A percentile compares a stretch with the other conserved stretches of the same genome.
Conservation (phyloP, 306 rosid genomes). For the Calophaca sinica region DNA sequence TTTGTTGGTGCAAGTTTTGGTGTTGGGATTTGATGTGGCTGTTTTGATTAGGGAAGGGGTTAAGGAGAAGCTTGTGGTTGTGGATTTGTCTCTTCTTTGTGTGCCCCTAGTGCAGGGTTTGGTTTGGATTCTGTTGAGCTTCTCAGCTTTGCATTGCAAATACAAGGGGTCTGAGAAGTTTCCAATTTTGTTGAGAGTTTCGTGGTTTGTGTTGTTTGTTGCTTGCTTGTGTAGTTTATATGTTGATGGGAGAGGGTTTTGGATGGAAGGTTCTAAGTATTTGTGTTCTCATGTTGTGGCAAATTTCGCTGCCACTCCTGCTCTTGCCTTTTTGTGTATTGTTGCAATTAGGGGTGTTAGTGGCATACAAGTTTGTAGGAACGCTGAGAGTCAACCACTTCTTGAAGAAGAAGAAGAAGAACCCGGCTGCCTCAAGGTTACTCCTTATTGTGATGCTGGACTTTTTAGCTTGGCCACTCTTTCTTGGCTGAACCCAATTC, state of each 20-base stretch:
- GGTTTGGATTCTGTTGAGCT: slow-evolving; percentile 83
- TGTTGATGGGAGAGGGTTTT: slow-evolving; percentile 77
- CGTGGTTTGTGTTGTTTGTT: slow-evolving; percentile 80
- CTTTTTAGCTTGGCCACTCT: slow-evolving; percentile 79
- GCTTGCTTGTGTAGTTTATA: slow-evolving; percentile 76
- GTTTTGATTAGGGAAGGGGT: slow-evolving; percentile 52
- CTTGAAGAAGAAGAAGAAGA: slow-evolving; percentile 90
- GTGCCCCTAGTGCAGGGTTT: slow-evolving; percentile 70
- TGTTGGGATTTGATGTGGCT: slow-evolving; percentile 77
- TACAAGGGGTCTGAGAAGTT: slow-evolving; percentile 71
- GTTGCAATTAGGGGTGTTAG: slow-evolving; percentile 77
- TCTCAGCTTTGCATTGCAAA: slow-evolving; percentile 79
- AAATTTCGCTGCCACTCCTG: slow-evolving; percentile 84
- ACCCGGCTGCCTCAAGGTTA: slow-evolving; percentile 86
- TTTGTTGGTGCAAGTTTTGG: slow-evolving; percentile 78
- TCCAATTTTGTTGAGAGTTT: slow-evolving; percentile 74
- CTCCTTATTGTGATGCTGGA: slow-evolving; percentile 90
- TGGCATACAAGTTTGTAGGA: slow-evolving; percentile 68
- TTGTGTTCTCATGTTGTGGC: slow-evolving; percentile 73
- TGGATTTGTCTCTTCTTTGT: slow-evolving; percentile 59
- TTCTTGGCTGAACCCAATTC: slow-evolving; percentile 88
- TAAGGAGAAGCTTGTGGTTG: slow-evolving; percentile 48
- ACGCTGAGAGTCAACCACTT: slow-evolving; percentile 78
- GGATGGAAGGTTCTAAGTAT: slow-evolving; percentile 61
- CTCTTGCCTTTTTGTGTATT: slow-evolving; percentile 75